A percentile compares a stretch with the other conserved stretches of the same genome.
phyloP scores from a whole-genome alignment of 371 early-diverging fungal genomes.

The Rhizopus sp. region DNA sequence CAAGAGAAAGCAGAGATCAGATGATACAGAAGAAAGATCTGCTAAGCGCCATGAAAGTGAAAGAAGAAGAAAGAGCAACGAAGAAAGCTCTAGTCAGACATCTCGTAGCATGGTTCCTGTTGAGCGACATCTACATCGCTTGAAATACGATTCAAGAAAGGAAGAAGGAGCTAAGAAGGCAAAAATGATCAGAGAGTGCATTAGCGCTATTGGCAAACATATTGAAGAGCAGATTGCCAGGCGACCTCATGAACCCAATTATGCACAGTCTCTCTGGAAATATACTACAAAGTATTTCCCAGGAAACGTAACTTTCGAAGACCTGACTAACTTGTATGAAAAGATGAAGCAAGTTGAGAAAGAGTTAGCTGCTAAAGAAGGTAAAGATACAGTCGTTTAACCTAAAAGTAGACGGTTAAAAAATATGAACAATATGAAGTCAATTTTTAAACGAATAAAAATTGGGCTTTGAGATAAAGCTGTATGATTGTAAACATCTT shows the following conservation, averaged over 20 bases:
- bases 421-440: too few species aligned
- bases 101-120: constrained; percentile 24
- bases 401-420: too few species aligned
- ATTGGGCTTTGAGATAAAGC: too few species aligned
- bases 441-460: too few species aligned
- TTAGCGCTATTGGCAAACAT: constrained; percentile 63
- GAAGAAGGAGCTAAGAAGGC: constrained; percentile 58
- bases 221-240: constrained; percentile 41
- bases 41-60: constrained; percentile 20
- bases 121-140: constrained; percentile 9
- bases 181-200: constrained; percentile 57
- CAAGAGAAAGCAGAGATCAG: constrained; percentile 9
- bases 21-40: constrained; percentile 2
- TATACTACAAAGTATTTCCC: constrained; percentile 71
- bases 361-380: not conserved
- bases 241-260: constrained; percentile 3
- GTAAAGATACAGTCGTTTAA: not conserved
- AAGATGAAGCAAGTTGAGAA: constrained; percentile 26
- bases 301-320: constrained; percentile 46
- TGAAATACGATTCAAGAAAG: constrained; percentile 55
- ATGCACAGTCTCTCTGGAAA: constrained; percentile 55
- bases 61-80: constrained; percentile 5
- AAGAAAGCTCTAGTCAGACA: constrained; percentile 17
- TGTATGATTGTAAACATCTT: too few species aligned
- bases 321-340: constrained; percentile 59